Conservation (phyloP, 345 rosid species). For the Clarkia xantiana region DNA sequence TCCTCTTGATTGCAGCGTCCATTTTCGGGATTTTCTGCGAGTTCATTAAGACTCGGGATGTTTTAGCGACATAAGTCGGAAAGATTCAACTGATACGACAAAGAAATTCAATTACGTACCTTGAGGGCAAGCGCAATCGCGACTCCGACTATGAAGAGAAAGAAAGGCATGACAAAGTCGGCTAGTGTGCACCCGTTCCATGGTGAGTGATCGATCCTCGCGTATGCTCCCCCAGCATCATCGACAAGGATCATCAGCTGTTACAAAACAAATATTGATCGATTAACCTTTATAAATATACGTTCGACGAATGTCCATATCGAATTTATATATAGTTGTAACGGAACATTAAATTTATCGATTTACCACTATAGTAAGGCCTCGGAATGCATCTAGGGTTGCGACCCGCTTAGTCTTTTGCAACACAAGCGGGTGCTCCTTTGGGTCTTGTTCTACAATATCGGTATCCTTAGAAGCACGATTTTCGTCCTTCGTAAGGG, state of each 20-base stretch:
- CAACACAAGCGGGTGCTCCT: conserved; percentile 14
- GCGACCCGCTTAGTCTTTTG: conserved; percentile 37
- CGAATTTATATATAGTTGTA: no score
- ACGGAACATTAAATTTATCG: no score
- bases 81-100: not conserved
- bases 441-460: conserved; percentile 3
- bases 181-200: conserved; percentile 61
- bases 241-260: conserved; percentile 57
- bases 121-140: conserved; percentile 59
- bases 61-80: not conserved
- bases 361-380: conserved; percentile 43
- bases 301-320: not conserved
- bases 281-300: not conserved
- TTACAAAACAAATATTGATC: not conserved
- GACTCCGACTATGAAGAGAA: conserved; percentile 55
- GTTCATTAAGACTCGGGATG: not conserved
- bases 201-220: conserved; percentile 48
- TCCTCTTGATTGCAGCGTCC: conserved; percentile 33
- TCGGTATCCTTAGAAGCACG: not conserved
- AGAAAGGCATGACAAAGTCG: conserved; percentile 63
- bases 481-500: conserved; percentile 5
- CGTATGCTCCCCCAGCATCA: conserved; percentile 38
- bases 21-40: conserved; percentile 32
- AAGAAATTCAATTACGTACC: conserved; percentile 12
- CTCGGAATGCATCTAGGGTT: conserved; percentile 51